Evolutionary conservation across 805 yeast species (phyloP), one percentile per base, ranked within the genome.

Genomic region (Maudiozyma barnettii): DNA sequence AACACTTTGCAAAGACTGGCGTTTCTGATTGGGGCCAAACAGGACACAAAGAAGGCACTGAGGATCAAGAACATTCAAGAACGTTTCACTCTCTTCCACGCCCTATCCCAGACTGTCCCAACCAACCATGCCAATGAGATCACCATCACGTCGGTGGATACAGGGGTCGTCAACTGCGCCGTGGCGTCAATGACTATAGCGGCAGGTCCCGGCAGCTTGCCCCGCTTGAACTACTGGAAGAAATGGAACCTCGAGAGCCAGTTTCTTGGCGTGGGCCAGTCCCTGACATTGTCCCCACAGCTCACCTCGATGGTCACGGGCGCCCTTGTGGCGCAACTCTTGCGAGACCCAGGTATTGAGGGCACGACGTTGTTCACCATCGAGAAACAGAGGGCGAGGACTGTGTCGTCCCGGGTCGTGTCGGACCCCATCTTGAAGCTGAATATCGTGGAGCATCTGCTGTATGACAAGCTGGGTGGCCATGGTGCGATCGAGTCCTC

Each of bases 311-410:
- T 57, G 61, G 3, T 49, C 50, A 48, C 3, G 41, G 50, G 2
- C 9, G 12, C 13, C 38, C 49, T 45, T 4, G 36, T 26, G 2
- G 9, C 26, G 2, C 12, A 30, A 14, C 23, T 46, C 12, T 9
- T 18, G 10, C 29, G 18, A 7, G 14, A 41, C 10, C 39, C 33
- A 26, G 3, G 26, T 13, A 13, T 37, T 3, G 3, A n/a, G 1
- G 6, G 4, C 2, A 74, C 78, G 0, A 73, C 73, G 48, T 57
- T 71, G 2, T 67, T 77, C 2, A 54, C 79, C 10, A 63, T 81
- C 2, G 87, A 81, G 54, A 56, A 78, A 48, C 87, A 81, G 57
- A 55, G 86, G 37, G 66, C 74, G 38, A 66, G 85, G 44, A 69
- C 78, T 0, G 63, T 62, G 51, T 75, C 81, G 0, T 65, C 74